Conservation (phyloP, 2,329 filamentous ascomycete species). For the Colletotrichum orchidophilum region DNA sequence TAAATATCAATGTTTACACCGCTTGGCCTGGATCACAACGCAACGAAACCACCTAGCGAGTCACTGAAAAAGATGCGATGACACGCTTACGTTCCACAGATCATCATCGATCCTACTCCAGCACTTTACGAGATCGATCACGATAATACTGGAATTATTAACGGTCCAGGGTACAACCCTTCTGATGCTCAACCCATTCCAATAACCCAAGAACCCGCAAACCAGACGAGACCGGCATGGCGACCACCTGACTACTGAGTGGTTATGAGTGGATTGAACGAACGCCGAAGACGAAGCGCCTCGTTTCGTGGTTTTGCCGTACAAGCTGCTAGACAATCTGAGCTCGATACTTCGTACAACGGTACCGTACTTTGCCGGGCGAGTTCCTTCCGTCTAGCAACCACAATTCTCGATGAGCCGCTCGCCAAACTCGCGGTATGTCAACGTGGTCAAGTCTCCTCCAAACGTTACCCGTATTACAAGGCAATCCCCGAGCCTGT, state of each 20-base stretch:
- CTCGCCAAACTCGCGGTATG: neutral
- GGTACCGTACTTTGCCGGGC: neutral
- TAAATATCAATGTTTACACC: neutral
- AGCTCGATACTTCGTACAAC: neutral
- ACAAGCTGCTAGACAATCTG: neutral
- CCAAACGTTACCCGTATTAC: neutral
- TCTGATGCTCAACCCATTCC: neutral
- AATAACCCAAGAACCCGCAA: neutral
- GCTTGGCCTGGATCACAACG: neutral
- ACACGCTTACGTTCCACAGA: neutral
- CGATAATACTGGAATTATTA: neutral
- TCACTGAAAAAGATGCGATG: neutral
- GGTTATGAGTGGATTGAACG: too few species aligned
- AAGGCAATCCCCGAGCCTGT: neutral
- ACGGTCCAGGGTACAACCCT: neutral
- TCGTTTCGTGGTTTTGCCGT: neutral
- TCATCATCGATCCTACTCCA: neutral
- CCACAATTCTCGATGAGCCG: neutral
- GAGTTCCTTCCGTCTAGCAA: neutral
- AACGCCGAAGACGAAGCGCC: neutral
- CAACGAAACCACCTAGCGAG: neutral
- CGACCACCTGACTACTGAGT: neutral
- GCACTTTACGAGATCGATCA: neutral
- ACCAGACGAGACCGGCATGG: neutral
- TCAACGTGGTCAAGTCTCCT: constrained; percentile 3